Conservation (phyloP, 371 early-diverging fungal genomes). For the Actinomortierella wolfii region DNA sequence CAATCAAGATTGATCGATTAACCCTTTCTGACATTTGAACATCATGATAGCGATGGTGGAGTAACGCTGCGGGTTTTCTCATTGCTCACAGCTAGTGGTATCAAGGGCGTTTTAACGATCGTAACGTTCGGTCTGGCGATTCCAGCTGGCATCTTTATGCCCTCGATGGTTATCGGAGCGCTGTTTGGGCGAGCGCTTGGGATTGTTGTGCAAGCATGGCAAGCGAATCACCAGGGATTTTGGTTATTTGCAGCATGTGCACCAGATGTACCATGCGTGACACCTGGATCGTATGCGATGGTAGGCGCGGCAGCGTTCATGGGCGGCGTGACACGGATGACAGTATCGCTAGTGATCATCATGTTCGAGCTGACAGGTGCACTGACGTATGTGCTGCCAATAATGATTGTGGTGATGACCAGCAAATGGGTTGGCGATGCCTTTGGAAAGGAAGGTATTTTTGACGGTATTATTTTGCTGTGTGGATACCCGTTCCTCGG, state of each 20-base stretch:
- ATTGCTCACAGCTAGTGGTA: slow-evolving; percentile 65
- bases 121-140: slow-evolving; percentile 84
- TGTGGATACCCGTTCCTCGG: slow-evolving; percentile 89
- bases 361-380: slow-evolving; percentile 96
- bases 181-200: slow-evolving; percentile 78
- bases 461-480: slow-evolving; percentile 79
- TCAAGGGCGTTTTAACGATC: slow-evolving; percentile 71
- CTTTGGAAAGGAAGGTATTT: slow-evolving; percentile 78
- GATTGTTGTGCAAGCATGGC: slow-evolving; percentile 69
- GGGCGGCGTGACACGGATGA: slow-evolving; percentile 93
- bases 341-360: slow-evolving; percentile 91
- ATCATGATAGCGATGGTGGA: slow-evolving; percentile 32
- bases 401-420: slow-evolving; percentile 83
- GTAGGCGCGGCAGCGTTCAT: slow-evolving; percentile 94
- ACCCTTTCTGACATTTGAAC: too few relatives aligned
- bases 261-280: slow-evolving; percentile 72
- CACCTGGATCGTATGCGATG: slow-evolving; percentile 94
- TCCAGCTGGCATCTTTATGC: slow-evolving; percentile 80
- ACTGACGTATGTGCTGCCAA: slow-evolving; percentile 81
- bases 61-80: slow-evolving; percentile 38
- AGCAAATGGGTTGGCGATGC: slow-evolving; percentile 91
- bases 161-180: slow-evolving; percentile 84
- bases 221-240: slow-evolving; percentile 54
- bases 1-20: too few relatives aligned
- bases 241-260: slow-evolving; percentile 70